Conservation (phyloP, 257 asterid species). For the Nicotiana sylvestris region DNA sequence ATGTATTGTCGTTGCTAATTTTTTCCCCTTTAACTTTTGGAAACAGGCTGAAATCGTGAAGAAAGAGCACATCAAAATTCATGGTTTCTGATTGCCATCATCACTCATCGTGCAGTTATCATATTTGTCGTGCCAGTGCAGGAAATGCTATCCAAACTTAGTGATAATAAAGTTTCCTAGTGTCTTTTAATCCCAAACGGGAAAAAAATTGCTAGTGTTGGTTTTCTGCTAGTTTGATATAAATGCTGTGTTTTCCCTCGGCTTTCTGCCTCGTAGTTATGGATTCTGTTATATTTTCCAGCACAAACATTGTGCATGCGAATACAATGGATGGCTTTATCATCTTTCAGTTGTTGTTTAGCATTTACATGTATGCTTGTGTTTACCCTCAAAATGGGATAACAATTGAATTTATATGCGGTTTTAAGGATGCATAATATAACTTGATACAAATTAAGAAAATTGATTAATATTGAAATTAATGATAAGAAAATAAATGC, state of each 20-base stretch:
- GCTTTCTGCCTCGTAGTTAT: neutral
- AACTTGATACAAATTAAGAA: no score
- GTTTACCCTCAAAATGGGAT: no score
- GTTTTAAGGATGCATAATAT: no score
- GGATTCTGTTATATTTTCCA: neutral
- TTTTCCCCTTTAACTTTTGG: neutral
- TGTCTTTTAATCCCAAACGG: neutral
- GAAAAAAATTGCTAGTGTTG: neutral
- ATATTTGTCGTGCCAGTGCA: neutral
- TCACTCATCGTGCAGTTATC: neutral
- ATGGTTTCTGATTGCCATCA: neutral
- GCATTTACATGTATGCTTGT: neutral
- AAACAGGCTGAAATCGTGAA: neutral
- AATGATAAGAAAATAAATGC: no score
- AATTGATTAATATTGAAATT: no score
- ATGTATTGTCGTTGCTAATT: neutral
- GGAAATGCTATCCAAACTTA: neutral
- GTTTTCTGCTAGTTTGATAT: constrained; percentile 5
- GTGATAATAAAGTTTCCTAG: neutral
- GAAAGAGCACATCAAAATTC: constrained; percentile 10
- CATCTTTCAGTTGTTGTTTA: neutral
- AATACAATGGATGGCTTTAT: neutral
- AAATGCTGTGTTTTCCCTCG: neutral
- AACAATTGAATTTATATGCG: no score
- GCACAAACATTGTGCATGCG: neutral